Base-by-base conservation (phyloP, 1,284 basidiomycete genomes). In the Laetiporus sulphureus region DNA sequence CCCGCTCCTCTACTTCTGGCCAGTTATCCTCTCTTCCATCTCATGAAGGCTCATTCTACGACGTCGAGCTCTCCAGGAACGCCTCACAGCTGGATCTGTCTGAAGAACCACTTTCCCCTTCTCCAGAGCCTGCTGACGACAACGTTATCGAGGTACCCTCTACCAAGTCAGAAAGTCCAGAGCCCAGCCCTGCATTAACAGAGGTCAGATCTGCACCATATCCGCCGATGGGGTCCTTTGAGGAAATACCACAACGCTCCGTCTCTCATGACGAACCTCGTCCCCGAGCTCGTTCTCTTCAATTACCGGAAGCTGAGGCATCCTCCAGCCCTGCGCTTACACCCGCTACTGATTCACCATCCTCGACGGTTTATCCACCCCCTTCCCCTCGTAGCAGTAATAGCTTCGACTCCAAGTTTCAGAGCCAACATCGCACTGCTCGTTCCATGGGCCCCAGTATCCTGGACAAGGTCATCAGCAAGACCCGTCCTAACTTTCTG, bases 401-500 rank as follows among this genome's bases (percentile, higher is more conserved):
- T n/a, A n/a, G n/a, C n/a, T n/a, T n/a, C n/a, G n/a, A n/a, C n/a
- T 34, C 50, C 45, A 29, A 48, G 29, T 27, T 38, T 15, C 55
- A n/a, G n/a, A n/a, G n/a, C n/a, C n/a, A 43, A 15, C 75, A 78
- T 54, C 66, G 68, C 41, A 59, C 64, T 15, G 66, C 68, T 27
- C 75, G 75, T 23, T 78, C 80, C 3, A 57, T 63, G 19, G 79
- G 82, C 13, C 83, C 82, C 8, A 86, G 80, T 54, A 61, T 66
- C 12, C 69, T 89, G 16, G 83, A 90, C 55, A 83, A 80, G 60
- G 80, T 87, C 32, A 65, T 83, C 44, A 88, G 83, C 61, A 83
- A 76, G 59, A 90, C 86, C 1, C 72, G 92, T 19, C 91, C 90
- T 15, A 67, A 75, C 4, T 87, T 83, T 59, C 68, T 96, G 7